Conservation (phyloP, 2,329 filamentous ascomycete genomes). For the Fusarium robinianum region DNA sequence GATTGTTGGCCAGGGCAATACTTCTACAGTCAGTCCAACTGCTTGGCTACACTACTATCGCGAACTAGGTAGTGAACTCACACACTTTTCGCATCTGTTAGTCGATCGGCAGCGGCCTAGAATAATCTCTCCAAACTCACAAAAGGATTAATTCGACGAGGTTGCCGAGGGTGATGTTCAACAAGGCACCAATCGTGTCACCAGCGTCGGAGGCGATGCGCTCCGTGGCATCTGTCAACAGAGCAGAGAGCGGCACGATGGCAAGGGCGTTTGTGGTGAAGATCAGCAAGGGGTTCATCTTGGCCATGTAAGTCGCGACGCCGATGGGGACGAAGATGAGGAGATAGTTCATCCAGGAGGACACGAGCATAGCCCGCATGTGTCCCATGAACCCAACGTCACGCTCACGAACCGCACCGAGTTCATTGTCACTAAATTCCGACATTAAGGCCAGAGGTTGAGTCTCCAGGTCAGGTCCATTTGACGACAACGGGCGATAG, state of each 20-base stretch:
- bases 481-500: constrained; percentile 28
- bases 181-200: constrained; percentile 61
- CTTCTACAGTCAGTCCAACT: too few relatives aligned
- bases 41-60: too few relatives aligned
- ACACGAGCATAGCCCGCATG: constrained; percentile 38
- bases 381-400: constrained; percentile 24
- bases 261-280: constrained; percentile 66
- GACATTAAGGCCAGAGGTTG: constrained; percentile 24
- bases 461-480: constrained; percentile 30
- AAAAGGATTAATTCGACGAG: constrained; percentile 66
- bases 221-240: constrained; percentile 64
- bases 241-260: constrained; percentile 61
- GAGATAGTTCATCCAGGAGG: constrained; percentile 64
- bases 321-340: constrained; percentile 74
- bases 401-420: background rate
- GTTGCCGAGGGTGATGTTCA: constrained; percentile 67
- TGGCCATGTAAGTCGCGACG: constrained; percentile 56
- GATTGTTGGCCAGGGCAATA: constrained; percentile 57
- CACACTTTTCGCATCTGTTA: too few relatives aligned
- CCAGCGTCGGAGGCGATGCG: constrained; percentile 60
- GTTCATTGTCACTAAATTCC: constrained; percentile 6
- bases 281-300: constrained; percentile 46
- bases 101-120: too few relatives aligned
- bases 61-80: too few relatives aligned
- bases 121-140: too few relatives aligned